These are phyloP conservation scores for Corylus avellana DNA, from an alignment of 306 rosid species.

Conservation along the genomic window DNA sequence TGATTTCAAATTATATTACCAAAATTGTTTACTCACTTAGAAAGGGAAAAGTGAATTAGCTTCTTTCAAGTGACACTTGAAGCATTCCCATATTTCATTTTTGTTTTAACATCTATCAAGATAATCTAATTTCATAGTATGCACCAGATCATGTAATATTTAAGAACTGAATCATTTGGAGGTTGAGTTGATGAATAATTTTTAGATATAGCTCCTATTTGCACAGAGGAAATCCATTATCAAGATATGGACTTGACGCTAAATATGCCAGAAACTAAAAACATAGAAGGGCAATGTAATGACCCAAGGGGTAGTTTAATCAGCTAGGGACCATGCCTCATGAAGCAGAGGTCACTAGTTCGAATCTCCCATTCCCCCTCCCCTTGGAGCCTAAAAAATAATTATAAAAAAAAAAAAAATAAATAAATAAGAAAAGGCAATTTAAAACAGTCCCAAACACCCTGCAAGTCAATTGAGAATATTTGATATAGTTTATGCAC, in stretches of 20 bases:
- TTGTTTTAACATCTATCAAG: neutral
- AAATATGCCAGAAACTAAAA: neutral
- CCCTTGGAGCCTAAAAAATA: too few relatives aligned
- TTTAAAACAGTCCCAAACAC: neutral
- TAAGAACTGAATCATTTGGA: neutral
- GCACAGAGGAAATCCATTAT: neutral
- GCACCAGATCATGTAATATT: neutral
- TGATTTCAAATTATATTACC: neutral
- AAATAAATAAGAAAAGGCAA: too few relatives aligned
- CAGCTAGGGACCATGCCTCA: too few relatives aligned
- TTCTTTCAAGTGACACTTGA: neutral
- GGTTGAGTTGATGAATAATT: neutral
- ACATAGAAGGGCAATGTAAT: slow-evolving; percentile 8
- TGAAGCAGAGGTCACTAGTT: too few relatives aligned
- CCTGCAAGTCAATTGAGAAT: slow-evolving; percentile 16
- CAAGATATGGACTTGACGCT: slow-evolving; percentile 3
- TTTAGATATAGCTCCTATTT: neutral
- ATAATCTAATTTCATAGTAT: neutral
- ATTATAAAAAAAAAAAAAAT: too few relatives aligned
- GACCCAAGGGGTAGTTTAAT: too few relatives aligned
- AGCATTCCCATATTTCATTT: neutral
- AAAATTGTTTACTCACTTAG: neutral
- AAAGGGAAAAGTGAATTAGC: neutral
- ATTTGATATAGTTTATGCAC: slow-evolving; percentile 10
- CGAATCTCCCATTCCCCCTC: too few relatives aligned